Percentiles rank a stretch among this genome's conserved stretches.
Conservation (phyloP, 2,329 filamentous ascomycete genomes). For the Neofusicoccum cordaticola region DNA sequence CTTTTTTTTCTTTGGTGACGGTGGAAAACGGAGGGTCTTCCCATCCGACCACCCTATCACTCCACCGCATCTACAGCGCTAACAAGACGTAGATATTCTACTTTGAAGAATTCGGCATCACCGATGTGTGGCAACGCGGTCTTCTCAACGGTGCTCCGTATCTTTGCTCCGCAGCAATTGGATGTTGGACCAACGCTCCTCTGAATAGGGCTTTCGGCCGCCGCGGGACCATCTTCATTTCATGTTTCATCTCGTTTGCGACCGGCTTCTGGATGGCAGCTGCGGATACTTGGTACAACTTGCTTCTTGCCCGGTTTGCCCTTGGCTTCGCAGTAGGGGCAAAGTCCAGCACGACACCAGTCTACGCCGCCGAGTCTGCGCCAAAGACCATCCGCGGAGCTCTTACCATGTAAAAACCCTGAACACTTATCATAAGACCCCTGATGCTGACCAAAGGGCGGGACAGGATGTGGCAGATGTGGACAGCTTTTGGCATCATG, state of each 20-base stretch:
- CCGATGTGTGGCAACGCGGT: slow-evolving; percentile 56
- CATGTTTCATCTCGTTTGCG: slow-evolving; percentile 28
- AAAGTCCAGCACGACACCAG: slow-evolving; percentile 45
- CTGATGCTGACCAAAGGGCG: no score
- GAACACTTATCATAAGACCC: no score
- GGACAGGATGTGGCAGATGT: slow-evolving; percentile 42
- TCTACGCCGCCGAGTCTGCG: slow-evolving; percentile 39
- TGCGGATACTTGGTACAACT: slow-evolving; percentile 39
- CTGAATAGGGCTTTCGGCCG: slow-evolving; percentile 28
- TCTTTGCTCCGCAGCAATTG: slow-evolving; percentile 64
- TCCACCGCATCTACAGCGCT: slow-evolving; percentile 31
- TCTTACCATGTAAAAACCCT: slow-evolving; percentile 34
- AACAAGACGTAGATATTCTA: background rate
- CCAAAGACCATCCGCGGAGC: slow-evolving; percentile 41
- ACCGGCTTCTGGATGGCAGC: slow-evolving; percentile 36
- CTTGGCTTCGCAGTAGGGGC: slow-evolving; percentile 46
- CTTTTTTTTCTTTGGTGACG: no score
- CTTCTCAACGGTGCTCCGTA: slow-evolving; percentile 62
- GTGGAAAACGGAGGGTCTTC: no score
- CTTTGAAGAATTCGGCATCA: background rate
- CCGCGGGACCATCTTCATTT: slow-evolving; percentile 29
- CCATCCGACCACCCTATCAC: no score
- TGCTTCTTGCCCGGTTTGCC: slow-evolving; percentile 29
- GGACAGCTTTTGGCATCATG: slow-evolving; percentile 46
- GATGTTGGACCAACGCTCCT: slow-evolving; percentile 67